Conservation (phyloP, 2,329 filamentous ascomycete species). For the Colletotrichum aenigma region DNA sequence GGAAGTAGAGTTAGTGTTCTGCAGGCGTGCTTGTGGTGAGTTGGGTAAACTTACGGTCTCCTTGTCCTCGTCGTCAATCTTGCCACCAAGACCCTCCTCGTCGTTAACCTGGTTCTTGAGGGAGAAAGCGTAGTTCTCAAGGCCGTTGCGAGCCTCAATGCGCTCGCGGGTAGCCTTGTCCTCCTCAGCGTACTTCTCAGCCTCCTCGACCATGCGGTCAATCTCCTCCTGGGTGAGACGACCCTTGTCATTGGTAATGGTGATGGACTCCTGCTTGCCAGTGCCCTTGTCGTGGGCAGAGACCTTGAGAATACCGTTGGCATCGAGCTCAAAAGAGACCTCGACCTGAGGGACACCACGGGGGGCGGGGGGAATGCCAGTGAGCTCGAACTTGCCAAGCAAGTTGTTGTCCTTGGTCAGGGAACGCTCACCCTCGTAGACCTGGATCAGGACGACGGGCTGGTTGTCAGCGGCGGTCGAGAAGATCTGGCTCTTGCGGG, state of each 20-base stretch:
- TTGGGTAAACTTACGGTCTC: conserved; percentile 70
- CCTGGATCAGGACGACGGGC: conserved; percentile 92
- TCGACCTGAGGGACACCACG: conserved; percentile 98
- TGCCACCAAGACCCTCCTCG: conserved; percentile 93
- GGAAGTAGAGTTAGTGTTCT: not conserved
- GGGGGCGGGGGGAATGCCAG: conserved; percentile 91
- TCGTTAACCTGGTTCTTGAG: conserved; percentile 99
- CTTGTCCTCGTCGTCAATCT: conserved; percentile 99
- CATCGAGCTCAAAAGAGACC: conserved; percentile 96
- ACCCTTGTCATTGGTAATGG: conserved; percentile 99
- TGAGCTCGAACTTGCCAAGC: conserved; percentile 98
- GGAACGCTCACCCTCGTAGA: conserved; percentile 91
- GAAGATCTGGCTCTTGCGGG: conserved; percentile 97
- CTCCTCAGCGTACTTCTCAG: conserved; percentile 98
- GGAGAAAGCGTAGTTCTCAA: conserved; percentile 99
- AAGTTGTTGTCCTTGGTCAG: conserved; percentile 98
- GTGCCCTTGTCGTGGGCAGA: conserved; percentile 97
- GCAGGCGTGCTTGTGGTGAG: conserved; percentile 21
- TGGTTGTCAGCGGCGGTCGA: conserved; percentile 97
- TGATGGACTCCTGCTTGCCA: conserved; percentile 96
- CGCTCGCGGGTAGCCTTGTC: conserved; percentile 98
- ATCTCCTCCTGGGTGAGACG: conserved; percentile 96
- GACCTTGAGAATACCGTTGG: conserved; percentile 98
- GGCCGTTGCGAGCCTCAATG: conserved; percentile 93
- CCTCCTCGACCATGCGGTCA: conserved; percentile 98